A percentile compares a stretch with the other conserved stretches of the same genome.
Evolutionary conservation across 352 stramenopile species (phyloP).

Genomic region (Phytophthora agathidicida): DNA sequence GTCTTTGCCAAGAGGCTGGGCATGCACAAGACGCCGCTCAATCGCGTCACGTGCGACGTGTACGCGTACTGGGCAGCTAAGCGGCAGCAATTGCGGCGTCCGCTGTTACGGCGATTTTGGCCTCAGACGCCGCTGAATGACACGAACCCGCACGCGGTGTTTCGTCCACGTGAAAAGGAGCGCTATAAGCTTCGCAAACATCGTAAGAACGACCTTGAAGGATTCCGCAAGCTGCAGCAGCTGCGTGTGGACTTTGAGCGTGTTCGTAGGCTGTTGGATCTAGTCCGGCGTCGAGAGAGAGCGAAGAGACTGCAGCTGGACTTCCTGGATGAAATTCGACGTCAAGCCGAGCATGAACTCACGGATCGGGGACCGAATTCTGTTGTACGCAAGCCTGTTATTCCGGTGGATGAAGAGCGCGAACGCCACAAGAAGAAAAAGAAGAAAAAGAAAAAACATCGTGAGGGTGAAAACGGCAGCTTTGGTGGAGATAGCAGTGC

Average conservation of each 20-base stretch:
- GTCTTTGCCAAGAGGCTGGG: conserved; percentile 70
- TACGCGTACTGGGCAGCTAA: conserved; percentile 98
- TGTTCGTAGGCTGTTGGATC: conserved; percentile 78
- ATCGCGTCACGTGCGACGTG: conserved; percentile 80
- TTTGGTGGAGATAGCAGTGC: conserved; percentile 1
- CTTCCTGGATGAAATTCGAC: conserved; percentile 76
- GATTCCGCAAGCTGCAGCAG: conserved; percentile 94
- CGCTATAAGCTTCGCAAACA: conserved; percentile 97
- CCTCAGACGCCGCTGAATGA: conserved; percentile 96
- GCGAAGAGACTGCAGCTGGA: conserved; percentile 84
- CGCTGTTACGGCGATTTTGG: conserved; percentile 96
- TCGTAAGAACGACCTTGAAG: conserved; percentile 96
- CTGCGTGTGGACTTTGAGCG: conserved; percentile 94
- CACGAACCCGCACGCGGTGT: conserved; percentile 98
- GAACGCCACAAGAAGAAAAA: conserved; percentile 60
- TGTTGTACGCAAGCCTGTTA: conserved; percentile 48
- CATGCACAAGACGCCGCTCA: conserved; percentile 75
- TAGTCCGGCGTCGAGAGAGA: conserved; percentile 89
- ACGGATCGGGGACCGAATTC: conserved; percentile 44
- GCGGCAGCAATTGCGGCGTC: conserved; percentile 90
- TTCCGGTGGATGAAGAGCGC: conserved; percentile 63
- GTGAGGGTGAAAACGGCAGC: conserved; percentile 43
- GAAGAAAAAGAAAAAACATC: conserved; percentile 83
- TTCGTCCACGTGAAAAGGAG: conserved; percentile 97
- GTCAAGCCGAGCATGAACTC: conserved; percentile 70